phyloP scores from a whole-genome alignment of 2,329 filamentous ascomycete genomes.

The Beauveria sp. region DNA sequence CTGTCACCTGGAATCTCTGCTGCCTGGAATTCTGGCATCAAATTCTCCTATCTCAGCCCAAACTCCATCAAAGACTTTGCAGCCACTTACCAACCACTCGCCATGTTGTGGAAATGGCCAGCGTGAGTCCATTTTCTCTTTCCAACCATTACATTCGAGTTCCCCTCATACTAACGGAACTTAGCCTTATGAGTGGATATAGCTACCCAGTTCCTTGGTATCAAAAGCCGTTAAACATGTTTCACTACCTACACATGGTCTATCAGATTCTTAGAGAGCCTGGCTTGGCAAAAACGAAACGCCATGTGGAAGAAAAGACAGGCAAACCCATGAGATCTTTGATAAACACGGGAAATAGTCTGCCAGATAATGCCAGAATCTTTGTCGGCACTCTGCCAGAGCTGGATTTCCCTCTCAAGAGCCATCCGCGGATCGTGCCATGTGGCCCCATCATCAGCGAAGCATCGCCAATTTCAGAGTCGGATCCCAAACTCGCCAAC shows the following conservation, averaged over 20 bases:
- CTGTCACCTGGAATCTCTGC: slow-evolving; percentile 37
- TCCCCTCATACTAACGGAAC: background rate
- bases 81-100: slow-evolving; percentile 29
- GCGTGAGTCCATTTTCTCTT: slow-evolving; percentile 18
- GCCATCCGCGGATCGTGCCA: slow-evolving; percentile 31
- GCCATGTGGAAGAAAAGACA: slow-evolving; percentile 12
- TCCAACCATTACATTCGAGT: background rate
- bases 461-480: slow-evolving; percentile 23
- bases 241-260: slow-evolving; percentile 24
- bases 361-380: slow-evolving; percentile 15
- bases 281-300: slow-evolving; percentile 7
- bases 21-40: slow-evolving; percentile 26
- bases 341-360: slow-evolving; percentile 17
- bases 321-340: slow-evolving; percentile 17
- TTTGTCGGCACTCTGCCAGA: slow-evolving; percentile 22
- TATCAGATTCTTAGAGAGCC: slow-evolving; percentile 15
- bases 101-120: slow-evolving; percentile 30
- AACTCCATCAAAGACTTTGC: slow-evolving; percentile 37
- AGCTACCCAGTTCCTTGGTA: slow-evolving; percentile 38
- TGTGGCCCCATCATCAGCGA: slow-evolving; percentile 40
- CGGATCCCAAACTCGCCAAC: slow-evolving; percentile 30
- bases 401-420: slow-evolving; percentile 32
- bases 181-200: slow-evolving; percentile 35
- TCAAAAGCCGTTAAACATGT: slow-evolving; percentile 34
- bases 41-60: slow-evolving; percentile 33